Conservation (phyloP, 2,329 filamentous ascomycete genomes). For the Colletotrichum chlorophyti region DNA sequence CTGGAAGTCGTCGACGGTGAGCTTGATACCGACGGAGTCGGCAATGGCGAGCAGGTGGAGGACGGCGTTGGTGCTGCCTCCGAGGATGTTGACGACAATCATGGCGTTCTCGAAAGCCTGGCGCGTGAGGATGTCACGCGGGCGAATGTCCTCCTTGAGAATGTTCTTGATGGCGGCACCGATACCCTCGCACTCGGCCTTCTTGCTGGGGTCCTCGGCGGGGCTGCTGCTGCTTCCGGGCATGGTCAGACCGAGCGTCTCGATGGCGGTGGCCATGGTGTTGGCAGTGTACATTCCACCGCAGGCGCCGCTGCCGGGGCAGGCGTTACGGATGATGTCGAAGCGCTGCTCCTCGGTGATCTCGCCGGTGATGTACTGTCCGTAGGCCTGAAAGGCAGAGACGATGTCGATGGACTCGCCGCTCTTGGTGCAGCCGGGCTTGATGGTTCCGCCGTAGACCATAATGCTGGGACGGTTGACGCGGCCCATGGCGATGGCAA, state of each 20-base stretch:
- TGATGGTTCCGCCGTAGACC: slow-evolving; percentile 96
- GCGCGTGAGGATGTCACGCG: slow-evolving; percentile 79
- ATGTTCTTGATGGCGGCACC: slow-evolving; percentile 78
- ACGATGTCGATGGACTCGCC: slow-evolving; percentile 90
- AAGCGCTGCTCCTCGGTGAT: slow-evolving; percentile 91
- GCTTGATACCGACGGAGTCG: slow-evolving; percentile 79
- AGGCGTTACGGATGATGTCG: slow-evolving; percentile 93
- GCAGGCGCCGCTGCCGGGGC: slow-evolving; percentile 72
- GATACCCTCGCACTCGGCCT: slow-evolving; percentile 74
- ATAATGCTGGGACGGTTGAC: slow-evolving; percentile 95
- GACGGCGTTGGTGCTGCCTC: slow-evolving; percentile 86
- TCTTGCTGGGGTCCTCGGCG: slow-evolving; percentile 75
- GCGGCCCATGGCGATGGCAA: slow-evolving; percentile 91
- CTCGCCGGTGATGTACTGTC: slow-evolving; percentile 89
- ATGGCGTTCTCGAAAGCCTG: slow-evolving; percentile 87
- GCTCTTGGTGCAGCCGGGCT: slow-evolving; percentile 81
- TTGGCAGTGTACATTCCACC: slow-evolving; percentile 94
- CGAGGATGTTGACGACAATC: slow-evolving; percentile 81
- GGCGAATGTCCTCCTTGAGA: slow-evolving; percentile 78
- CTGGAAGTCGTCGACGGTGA: slow-evolving; percentile 89
- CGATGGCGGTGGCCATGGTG: slow-evolving; percentile 92
- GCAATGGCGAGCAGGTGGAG: slow-evolving; percentile 86
- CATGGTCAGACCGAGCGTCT: slow-evolving; percentile 88
- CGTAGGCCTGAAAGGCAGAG: slow-evolving; percentile 97
- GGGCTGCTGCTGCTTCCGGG: slow-evolving; percentile 83